phyloP scores from a whole-genome alignment of 257 asterid genomes.

The Ilex asprella region DNA sequence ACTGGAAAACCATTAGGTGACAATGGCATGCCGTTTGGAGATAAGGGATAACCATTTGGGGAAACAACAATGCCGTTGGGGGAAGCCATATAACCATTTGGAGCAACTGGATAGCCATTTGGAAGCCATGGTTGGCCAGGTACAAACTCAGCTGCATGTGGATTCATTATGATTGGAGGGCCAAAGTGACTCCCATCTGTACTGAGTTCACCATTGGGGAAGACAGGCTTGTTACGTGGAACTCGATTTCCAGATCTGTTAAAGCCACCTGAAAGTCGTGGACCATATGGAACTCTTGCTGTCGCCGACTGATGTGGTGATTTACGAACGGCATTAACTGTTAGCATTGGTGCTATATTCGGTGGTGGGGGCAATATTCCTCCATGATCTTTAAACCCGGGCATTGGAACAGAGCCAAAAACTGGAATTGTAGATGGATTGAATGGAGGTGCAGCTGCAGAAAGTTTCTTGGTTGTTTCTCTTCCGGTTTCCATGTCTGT shows the following conservation, averaged over 20 bases:
- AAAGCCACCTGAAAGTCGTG: slow-evolving; percentile 69
- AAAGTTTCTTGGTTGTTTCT: slow-evolving; percentile 61
- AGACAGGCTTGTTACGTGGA: slow-evolving; percentile 54
- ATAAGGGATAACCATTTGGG: slow-evolving; percentile 32
- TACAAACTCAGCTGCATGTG: slow-evolving; percentile 72
- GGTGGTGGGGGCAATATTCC: slow-evolving; percentile 71
- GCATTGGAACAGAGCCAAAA: slow-evolving; percentile 48
- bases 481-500: slow-evolving; percentile 44
- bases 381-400: slow-evolving; percentile 57
- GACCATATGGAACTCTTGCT: slow-evolving; percentile 71
- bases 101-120: slow-evolving; percentile 48
- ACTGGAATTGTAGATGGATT: slow-evolving; percentile 54
- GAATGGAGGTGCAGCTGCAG: slow-evolving; percentile 85
- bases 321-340: slow-evolving; percentile 58
- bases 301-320: slow-evolving; percentile 82
- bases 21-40: slow-evolving; percentile 31
- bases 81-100: slow-evolving; percentile 54
- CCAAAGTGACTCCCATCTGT: slow-evolving; percentile 47
- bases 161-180: slow-evolving; percentile 60
- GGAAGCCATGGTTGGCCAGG: slow-evolving; percentile 76
- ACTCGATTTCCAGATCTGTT: slow-evolving; percentile 55
- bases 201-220: slow-evolving; percentile 43
- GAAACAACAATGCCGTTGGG: slow-evolving; percentile 34
- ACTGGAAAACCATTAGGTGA: slow-evolving; percentile 30
- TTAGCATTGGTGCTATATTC: slow-evolving; percentile 46